Evolutionary conservation across 257 asterid species (phyloP), one percentile per base, ranked within the genome.

Genomic region (Capsicum rhomboideum): DNA sequence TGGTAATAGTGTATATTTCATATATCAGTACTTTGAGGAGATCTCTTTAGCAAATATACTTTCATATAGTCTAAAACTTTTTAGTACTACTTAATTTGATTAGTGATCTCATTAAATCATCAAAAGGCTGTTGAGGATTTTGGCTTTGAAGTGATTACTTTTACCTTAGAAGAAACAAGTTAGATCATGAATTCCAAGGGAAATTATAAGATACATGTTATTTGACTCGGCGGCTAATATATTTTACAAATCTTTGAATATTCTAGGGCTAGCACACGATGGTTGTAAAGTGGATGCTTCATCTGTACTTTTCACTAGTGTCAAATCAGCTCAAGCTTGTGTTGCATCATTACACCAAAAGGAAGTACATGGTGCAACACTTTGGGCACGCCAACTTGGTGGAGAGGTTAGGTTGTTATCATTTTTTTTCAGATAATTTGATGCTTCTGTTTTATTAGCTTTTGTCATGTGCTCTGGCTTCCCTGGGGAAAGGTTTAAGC

Each of bases 341-440:
- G 98, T 97, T 85, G 97, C 95, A 55, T 87, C 92, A 37, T 86
- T 97, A 86, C 99, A 97, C 91, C 94, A 93, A 85, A 93, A 91
- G 89, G 91, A 88, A 92, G 87, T 97, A 67, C 89, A 88, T 8
- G 98, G 98, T 53, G 90, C 89, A 80, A 85, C 85, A 81, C 92
- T 97, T 83, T 97, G 99, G 99, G 99, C 97, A 68, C 98, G 98
- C 42, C 99, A 97, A 85, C 97, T 93, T 88, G 99, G 99, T 40
- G 99, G 99, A 90, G 98, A 97, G 98, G 99, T 95, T 85, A 67
- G 82, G 46, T 81, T 78, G 13, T 29, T 34, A 59, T 84, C 72
- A 63, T 81, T 86, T 28, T n/a, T 53, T 53, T 20, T 14, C 28
- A 78, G 80, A 46, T 46, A 21, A 13, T 74, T 46, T 21, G 42